Conservation (phyloP, 495 filamentous ascomycete species). For the Lepraria neglecta region DNA sequence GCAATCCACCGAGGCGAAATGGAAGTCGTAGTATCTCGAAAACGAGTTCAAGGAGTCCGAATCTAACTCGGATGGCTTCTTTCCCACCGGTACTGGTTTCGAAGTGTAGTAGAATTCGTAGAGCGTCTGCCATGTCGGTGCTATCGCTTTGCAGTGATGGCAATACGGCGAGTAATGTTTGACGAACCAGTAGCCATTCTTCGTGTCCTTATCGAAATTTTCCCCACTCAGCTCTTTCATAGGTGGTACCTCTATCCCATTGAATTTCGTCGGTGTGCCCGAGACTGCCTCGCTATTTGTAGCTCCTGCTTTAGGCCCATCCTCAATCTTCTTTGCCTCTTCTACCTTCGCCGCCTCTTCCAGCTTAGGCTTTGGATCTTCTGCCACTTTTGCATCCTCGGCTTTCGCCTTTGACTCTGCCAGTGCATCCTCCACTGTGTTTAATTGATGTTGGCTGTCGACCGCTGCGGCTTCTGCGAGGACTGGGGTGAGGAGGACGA, state of each 20-base stretch:
- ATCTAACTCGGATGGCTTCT: slow-evolving; percentile 39
- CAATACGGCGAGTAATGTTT: slow-evolving; percentile 75
- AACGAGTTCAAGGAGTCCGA: slow-evolving; percentile 56
- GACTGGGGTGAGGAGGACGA: slow-evolving; percentile 16
- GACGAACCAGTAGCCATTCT: slow-evolving; percentile 65
- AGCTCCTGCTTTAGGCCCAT: slow-evolving; percentile 26
- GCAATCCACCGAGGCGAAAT: slow-evolving; percentile 82
- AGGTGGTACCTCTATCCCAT: slow-evolving; percentile 71
- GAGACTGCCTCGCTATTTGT: slow-evolving; percentile 30
- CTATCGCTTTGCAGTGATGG: slow-evolving; percentile 70
- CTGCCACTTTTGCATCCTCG: slow-evolving; percentile 16
- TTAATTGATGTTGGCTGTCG: slow-evolving; percentile 19
- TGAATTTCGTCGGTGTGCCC: slow-evolving; percentile 57
- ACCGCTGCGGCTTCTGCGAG: slow-evolving; percentile 16
- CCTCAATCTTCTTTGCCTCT: slow-evolving; percentile 14
- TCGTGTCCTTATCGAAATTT: slow-evolving; percentile 50
- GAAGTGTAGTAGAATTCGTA: slow-evolving; percentile 97
- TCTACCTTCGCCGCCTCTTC: slow-evolving; percentile 3
- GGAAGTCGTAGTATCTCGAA: slow-evolving; percentile 76
- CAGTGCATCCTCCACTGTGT: slow-evolving; percentile 27
- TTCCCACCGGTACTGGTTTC: slow-evolving; percentile 51
- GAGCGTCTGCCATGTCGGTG: slow-evolving; percentile 83
- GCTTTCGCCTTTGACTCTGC: slow-evolving; percentile 16
- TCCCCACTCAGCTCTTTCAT: slow-evolving; percentile 56
- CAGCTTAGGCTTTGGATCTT: slow-evolving; percentile 2